A percentile compares a stretch with the other conserved stretches of the same genome.
These are phyloP conservation scores for Catenaria anguillulae DNA, from an alignment of 371 early-diverging fungal species.

Conservation along the genomic window DNA sequence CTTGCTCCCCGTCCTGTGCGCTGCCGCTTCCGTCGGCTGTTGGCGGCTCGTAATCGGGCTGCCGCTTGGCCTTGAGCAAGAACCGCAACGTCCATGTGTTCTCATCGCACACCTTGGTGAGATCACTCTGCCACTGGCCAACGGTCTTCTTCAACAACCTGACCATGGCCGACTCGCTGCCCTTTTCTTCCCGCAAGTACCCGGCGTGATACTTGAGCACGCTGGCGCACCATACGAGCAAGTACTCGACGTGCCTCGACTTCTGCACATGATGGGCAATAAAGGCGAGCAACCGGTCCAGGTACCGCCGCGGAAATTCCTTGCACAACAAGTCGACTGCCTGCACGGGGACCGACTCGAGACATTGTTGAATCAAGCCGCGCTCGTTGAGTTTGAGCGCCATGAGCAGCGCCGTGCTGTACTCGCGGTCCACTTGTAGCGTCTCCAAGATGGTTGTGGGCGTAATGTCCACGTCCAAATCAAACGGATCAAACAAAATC, in stretches of 20 bases:
- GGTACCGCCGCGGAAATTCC: constrained; percentile 65
- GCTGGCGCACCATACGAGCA: constrained; percentile 60
- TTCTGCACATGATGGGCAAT: constrained; percentile 57
- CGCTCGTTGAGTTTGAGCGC: constrained; percentile 56
- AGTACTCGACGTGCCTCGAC: constrained; percentile 70
- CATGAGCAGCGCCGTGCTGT: constrained; percentile 73
- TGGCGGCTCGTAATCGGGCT: not conserved
- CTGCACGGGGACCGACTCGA: constrained; percentile 61
- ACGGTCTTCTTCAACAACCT: constrained; percentile 65
- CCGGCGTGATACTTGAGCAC: constrained; percentile 64
- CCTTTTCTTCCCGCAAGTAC: constrained; percentile 54
- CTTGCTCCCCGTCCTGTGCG: too few species aligned
- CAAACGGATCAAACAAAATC: constrained; percentile 90
- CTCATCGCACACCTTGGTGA: constrained; percentile 47
- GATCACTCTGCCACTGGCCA: constrained; percentile 46
- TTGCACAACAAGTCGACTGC: constrained; percentile 57
- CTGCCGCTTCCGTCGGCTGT: too few species aligned
- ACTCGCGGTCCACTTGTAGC: constrained; percentile 48
- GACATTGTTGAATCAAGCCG: constrained; percentile 51
- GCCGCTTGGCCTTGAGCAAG: not conserved
- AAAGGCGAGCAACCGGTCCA: constrained; percentile 65
- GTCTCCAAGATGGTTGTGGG: constrained; percentile 64
- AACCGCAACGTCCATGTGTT: constrained; percentile 5
- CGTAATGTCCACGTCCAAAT: constrained; percentile 88
- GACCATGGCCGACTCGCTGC: constrained; percentile 55